These are phyloP conservation scores for Paramyrothecium roridum DNA, from an alignment of 2,329 filamentous ascomycete species.

Conservation along the genomic window DNA sequence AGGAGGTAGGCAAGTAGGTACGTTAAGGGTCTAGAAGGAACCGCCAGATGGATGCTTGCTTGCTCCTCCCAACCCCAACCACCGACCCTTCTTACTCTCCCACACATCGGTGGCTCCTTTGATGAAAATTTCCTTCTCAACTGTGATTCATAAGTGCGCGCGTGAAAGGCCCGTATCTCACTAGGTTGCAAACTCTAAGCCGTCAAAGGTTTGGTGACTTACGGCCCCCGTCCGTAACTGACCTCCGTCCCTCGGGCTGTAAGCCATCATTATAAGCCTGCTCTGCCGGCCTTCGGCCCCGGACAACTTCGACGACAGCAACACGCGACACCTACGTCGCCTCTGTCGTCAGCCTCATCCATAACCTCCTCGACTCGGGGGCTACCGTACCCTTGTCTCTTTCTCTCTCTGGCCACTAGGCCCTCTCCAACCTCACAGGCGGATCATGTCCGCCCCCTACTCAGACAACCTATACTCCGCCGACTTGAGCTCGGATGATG, in stretches of 20 bases:
- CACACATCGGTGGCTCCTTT: neutral
- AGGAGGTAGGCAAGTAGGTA: too few species aligned
- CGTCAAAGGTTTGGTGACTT: too few species aligned
- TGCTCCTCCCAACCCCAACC: neutral
- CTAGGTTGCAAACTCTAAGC: too few species aligned
- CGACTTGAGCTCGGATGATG: slow-evolving; percentile 30
- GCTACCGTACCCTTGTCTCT: neutral
- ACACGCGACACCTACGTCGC: neutral
- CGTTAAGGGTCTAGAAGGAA: too few species aligned
- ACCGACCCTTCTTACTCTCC: neutral
- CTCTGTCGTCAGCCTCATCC: neutral
- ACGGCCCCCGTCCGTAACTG: too few species aligned
- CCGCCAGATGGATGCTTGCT: too few species aligned
- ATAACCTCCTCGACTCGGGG: neutral
- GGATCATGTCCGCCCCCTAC: slow-evolving; percentile 41
- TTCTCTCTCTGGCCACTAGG: neutral
- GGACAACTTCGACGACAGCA: neutral
- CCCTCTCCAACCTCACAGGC: neutral
- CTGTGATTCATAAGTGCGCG: too few species aligned
- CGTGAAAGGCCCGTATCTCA: too few species aligned
- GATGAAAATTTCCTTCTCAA: too few species aligned
- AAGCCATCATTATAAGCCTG: neutral
- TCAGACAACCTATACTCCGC: slow-evolving; percentile 45
- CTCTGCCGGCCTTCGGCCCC: neutral
- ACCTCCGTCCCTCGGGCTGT: too few species aligned